A percentile compares a stretch with the other conserved stretches of the same genome.
These are phyloP conservation scores for Blastocladiella britannica DNA, from an alignment of 192 early-diverging fungal species.

Conservation along the genomic window DNA sequence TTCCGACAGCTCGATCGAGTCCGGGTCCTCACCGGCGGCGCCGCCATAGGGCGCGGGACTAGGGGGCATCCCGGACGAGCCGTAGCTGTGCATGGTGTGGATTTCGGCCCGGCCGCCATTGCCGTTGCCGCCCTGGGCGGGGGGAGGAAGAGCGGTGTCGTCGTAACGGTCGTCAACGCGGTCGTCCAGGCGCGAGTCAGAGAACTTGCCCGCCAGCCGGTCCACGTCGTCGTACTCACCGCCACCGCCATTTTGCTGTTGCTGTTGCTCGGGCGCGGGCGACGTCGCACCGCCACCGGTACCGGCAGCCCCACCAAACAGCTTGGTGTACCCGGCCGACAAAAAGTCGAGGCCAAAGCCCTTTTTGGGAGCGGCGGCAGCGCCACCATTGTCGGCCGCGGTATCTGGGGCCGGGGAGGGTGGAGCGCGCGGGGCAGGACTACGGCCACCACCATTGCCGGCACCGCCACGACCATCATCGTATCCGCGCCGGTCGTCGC, in stretches of 20 bases:
- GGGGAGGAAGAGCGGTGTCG: not conserved
- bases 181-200: not conserved
- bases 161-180: not conserved
- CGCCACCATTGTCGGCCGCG: not conserved
- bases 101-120: not conserved
- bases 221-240: not conserved
- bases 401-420: not conserved
- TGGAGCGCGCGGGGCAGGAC: too few species aligned
- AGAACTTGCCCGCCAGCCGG: not conserved
- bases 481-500: not conserved
- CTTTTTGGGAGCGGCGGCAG: not conserved
- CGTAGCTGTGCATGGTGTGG: slow-evolving; percentile 9
- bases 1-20: not conserved
- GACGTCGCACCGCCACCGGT: too few species aligned
- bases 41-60: not conserved
- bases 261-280: too few species aligned
- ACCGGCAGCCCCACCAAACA: too few species aligned
- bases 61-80: slow-evolving; percentile 1
- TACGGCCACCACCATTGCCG: too few species aligned
- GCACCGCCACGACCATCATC: too few species aligned
- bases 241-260: not conserved
- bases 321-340: not conserved
- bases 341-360: not conserved
- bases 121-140: not conserved
- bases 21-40: not conserved